Evolutionary conservation across 139 green algal species (phyloP).

Genomic region (Chloropicon primus): DNA sequence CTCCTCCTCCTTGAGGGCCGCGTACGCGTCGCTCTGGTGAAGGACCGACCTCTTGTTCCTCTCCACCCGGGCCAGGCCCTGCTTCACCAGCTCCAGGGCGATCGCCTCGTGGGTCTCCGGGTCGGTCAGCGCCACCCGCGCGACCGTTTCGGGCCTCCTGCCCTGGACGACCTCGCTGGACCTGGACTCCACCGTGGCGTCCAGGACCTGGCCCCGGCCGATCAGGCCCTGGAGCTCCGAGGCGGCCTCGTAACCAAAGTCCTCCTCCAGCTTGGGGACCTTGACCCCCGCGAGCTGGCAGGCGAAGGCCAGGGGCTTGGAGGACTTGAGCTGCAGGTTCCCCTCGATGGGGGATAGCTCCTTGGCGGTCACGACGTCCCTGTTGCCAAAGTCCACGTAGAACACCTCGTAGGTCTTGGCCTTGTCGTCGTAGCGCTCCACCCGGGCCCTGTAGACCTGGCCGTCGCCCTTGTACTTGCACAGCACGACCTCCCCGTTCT

Average conservation of each 20-base stretch:
- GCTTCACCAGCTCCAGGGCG: constrained; percentile 31
- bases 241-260: constrained; percentile 42
- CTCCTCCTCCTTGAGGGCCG: constrained; percentile 10
- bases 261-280: constrained; percentile 37
- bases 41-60: background rate
- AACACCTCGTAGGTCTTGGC: constrained; percentile 47
- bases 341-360: constrained; percentile 40
- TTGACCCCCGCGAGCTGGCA: constrained; percentile 19
- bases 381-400: constrained; percentile 92
- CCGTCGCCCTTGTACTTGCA: constrained; percentile 57
- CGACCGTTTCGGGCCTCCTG: background rate
- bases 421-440: constrained; percentile 9
- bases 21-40: constrained; percentile 9
- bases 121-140: background rate
- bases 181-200: constrained; percentile 15
- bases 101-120: background rate
- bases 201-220: constrained; percentile 7
- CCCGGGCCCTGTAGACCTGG: constrained; percentile 58
- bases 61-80: constrained; percentile 22
- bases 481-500: constrained; percentile 43
- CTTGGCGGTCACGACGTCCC: constrained; percentile 31
- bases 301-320: constrained; percentile 12
- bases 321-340: background rate
- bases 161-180: constrained; percentile 12
- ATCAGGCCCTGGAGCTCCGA: constrained; percentile 20